Evolutionary conservation across 2,329 filamentous ascomycete genomes (phyloP).

Genomic region (Penicillium italicum): DNA sequence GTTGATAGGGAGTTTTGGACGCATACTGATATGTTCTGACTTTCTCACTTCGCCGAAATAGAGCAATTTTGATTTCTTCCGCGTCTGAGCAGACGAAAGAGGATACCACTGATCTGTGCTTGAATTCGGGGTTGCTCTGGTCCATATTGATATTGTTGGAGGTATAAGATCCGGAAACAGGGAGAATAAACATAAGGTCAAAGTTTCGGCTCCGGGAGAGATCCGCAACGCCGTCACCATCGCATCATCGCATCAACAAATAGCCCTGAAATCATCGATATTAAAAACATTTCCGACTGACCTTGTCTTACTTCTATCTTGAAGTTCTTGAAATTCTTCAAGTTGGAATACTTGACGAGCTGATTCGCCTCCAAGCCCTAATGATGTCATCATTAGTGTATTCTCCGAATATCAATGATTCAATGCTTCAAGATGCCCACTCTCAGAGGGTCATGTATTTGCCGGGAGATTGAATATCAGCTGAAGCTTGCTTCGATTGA

Average conservation of each 20-base stretch:
- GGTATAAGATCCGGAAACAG: neutral
- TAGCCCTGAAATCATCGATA: neutral
- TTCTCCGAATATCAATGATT: neutral
- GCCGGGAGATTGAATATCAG: conserved; percentile 47
- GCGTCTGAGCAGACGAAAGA: conserved; percentile 41
- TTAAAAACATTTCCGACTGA: neutral
- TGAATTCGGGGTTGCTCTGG: conserved; percentile 7
- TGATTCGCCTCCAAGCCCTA: neutral
- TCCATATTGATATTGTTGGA: neutral
- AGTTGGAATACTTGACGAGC: neutral
- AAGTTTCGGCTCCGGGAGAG: neutral
- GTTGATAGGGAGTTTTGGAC: neutral
- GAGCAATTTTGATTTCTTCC: conserved; percentile 49
- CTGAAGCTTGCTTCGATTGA: conserved; percentile 45
- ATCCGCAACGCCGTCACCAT: neutral
- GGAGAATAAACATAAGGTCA: neutral
- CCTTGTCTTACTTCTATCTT: neutral
- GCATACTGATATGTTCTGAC: conserved; percentile 58
- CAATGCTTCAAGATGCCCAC: conserved; percentile 23
- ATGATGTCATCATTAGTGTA: neutral
- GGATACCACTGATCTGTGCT: conserved; percentile 41
- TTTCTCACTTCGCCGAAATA: conserved; percentile 60
- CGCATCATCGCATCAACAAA: neutral
- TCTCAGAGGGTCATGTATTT: conserved; percentile 48
- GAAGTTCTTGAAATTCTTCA: neutral